phyloP scores from a whole-genome alignment of 306 rosid genomes.

The Pueraria montana region DNA sequence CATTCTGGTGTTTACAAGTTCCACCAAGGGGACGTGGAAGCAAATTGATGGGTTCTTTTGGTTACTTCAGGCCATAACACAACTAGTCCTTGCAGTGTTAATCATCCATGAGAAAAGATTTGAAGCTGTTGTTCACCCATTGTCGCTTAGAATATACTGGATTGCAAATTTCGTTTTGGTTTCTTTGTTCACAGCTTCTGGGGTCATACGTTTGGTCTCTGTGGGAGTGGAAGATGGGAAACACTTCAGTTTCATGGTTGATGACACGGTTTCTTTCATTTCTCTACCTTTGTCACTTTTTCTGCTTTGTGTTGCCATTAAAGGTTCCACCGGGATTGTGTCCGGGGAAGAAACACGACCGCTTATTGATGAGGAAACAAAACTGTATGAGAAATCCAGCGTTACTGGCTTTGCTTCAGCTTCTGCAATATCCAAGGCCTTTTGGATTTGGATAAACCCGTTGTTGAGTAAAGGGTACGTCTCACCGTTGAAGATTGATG shows the following conservation, averaged over 20 bases:
- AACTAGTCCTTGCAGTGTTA: conserved; percentile 59
- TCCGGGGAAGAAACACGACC: conserved; percentile 45
- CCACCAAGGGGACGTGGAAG: conserved; percentile 61
- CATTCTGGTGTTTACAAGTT: conserved; percentile 55
- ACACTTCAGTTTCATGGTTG: conserved; percentile 57
- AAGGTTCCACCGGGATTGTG: conserved; percentile 74
- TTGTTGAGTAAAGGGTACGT: conserved; percentile 78
- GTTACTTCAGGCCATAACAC: conserved; percentile 77
- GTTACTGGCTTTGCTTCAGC: conserved; percentile 87
- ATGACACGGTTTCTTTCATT: conserved; percentile 67
- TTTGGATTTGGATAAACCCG: conserved; percentile 96
- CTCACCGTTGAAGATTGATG: conserved; percentile 71
- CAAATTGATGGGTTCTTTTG: conserved; percentile 71
- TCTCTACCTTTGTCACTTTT: conserved; percentile 70
- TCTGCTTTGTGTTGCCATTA: conserved; percentile 62
- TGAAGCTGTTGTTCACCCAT: conserved; percentile 68
- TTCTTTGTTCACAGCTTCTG: conserved; percentile 71
- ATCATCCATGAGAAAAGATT: conserved; percentile 74
- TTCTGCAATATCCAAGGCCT: conserved; percentile 71
- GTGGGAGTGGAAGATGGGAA: conserved; percentile 38
- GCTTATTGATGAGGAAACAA: conserved; percentile 44
- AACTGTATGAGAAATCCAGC: conserved; percentile 54
- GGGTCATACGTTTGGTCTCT: conserved; percentile 67
- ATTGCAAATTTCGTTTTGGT: conserved; percentile 55
- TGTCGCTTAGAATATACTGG: conserved; percentile 83